Evolutionary conservation across 176 grass and related monocot species (phyloP), one percentile per base, ranked within the genome.

Genomic region (Rhipidocladum racemiflorum): DNA sequence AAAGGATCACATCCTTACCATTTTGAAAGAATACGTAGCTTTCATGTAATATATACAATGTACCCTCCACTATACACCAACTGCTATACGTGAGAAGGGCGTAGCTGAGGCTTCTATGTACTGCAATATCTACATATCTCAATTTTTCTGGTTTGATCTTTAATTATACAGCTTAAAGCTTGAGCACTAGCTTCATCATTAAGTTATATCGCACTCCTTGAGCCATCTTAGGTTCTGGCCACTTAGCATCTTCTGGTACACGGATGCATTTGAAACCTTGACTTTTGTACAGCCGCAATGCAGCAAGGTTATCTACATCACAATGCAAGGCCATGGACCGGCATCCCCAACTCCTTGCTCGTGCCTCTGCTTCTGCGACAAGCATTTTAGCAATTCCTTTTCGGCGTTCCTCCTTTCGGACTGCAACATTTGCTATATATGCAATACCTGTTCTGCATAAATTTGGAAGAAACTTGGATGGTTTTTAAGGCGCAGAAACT

Each of bases 321-420:
- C 92, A 90, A 83, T 97, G 95, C 81, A 91, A 75, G 71, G 96
- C 96, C 55, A 95, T 78, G 5, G 95, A 89, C 32, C 89, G 86
- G 72, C 92, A 94, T 45, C 90, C 96, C 92, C 96, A 95, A 20
- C 76, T 91, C 76, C 62, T 71, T 61, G 92, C 92, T 14, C 89
- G 90, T 3, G 36, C 87, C 74, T 98, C 96, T 72, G 96, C 89
- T 83, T 89, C 84, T 2, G 79, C 54, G 20, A 98, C 85, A 10
- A 98, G 77, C 87, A 85, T 91, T 70, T 91, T 98, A 11, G 92
- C 92, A 14, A 98, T 95, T 56, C 96, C 96, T 81, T 92, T 91
- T 51, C 88, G 69, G 12, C 92, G 84, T 11, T 93, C 88, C 65
- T 83, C 88, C 64, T 93, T 79, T 44, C 96, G 53, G 1, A 98